phyloP scores from a whole-genome alignment of 2,329 filamentous ascomycete species.

The Alternaria tenuissima region DNA sequence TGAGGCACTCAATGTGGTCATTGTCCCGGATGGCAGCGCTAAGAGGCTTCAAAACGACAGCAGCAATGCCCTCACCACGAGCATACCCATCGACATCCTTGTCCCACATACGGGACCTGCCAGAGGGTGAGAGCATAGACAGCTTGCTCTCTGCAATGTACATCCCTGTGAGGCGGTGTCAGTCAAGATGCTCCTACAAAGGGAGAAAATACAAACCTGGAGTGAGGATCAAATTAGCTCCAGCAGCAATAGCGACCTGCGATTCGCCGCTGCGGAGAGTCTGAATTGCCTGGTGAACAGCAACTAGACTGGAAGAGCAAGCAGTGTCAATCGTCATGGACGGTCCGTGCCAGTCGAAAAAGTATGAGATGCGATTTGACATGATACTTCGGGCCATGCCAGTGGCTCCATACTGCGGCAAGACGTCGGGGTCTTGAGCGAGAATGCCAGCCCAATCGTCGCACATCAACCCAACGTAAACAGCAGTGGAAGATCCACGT shows the following conservation, averaged over 20 bases:
- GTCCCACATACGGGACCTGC: constrained; percentile 44
- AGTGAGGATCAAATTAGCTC: constrained; percentile 17
- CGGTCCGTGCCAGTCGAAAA: too few species aligned
- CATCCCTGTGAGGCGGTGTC: too few species aligned
- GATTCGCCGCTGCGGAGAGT: constrained; percentile 21
- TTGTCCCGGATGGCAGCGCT: constrained; percentile 57
- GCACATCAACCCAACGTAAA: too few species aligned
- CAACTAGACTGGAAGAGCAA: constrained; percentile 47
- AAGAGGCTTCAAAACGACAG: constrained; percentile 62
- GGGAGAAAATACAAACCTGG: constrained; percentile 10
- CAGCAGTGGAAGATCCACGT: too few species aligned
- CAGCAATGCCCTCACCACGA: constrained; percentile 62
- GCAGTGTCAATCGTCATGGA: constrained; percentile 51
- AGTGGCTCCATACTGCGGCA: too few species aligned
- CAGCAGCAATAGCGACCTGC: constrained; percentile 27
- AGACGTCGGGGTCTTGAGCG: too few species aligned
- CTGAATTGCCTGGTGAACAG: constrained; percentile 32
- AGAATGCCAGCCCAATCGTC: too few species aligned
- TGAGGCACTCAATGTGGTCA: constrained; percentile 55
- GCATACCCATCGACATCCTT: constrained; percentile 59
- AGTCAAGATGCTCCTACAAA: too few species aligned
- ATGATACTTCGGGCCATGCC: too few species aligned
- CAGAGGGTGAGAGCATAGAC: constrained; percentile 41
- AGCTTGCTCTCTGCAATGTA: constrained; percentile 21
- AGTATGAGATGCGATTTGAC: too few species aligned